Base-by-base conservation (phyloP, 371 early-diverging fungal species). In the Zychaea mexicana region DNA sequence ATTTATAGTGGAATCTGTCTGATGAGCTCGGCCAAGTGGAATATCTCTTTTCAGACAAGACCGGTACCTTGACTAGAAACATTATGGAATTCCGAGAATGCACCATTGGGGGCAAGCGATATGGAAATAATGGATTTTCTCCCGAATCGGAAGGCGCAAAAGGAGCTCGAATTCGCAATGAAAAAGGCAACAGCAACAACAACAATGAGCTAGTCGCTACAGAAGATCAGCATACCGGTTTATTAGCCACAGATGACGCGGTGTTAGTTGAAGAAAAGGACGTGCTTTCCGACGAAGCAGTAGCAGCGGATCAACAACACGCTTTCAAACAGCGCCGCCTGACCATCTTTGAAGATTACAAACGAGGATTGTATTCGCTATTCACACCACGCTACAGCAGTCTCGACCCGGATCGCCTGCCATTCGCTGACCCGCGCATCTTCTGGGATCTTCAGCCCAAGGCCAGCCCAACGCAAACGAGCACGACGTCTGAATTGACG, bases 41-140 rank as follows among this genome's bases (percentile, higher is more conserved):
- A 67, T 97, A 95, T 81, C 89, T 98, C 27, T 93, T 98, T 65
- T 92, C 93, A 13, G 98, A 98, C 81, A 98, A 98, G 65, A 91
- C 93, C 0, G 93, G 93, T 9, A 93, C 93, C 2, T 66, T 93
- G 38, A 93, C 93, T 0, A 86, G 90, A 63, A 93, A 93, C 57
- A 87, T 91, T 24, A 93, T 93, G 93, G 88, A 88, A 70, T 96
- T 96, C 67, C 89, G 94, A 31, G 92, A 92, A 76, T 94, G 93
- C 71, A 81, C 92, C 1, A 93, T 96, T 69, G 86, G 81, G 46
- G 96, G 95, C 28, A 81, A 80, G 21, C 77, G 90, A 17, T 97
- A 97, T 68, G 97, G 96, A 6, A 79, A 83, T 68, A 88, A 87
- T 67, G 87, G 86, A 5, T 85, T 87, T 68, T 71, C 82, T 8